Percentiles rank a stretch among this genome's conserved stretches.
Evolutionary conservation across 208 protist species (phyloP).

Genomic region (Wallacemonas collosoma): DNA sequence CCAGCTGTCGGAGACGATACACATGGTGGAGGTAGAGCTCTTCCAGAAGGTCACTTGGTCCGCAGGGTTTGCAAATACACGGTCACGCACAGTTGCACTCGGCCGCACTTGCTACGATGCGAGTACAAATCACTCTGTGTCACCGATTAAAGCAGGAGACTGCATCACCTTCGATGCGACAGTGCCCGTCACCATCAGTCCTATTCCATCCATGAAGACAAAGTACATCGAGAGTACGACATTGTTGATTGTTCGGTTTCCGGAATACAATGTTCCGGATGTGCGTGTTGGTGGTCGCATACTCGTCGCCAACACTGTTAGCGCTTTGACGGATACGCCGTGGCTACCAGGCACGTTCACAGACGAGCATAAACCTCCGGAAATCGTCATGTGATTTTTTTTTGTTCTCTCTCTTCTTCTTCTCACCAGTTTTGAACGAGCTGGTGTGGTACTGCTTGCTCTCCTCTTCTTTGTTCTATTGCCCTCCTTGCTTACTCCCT

Average conservation of each 20-base stretch:
- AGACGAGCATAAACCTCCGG: neutral
- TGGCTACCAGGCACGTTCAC: neutral
- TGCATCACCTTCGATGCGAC: neutral
- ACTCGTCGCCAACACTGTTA: neutral
- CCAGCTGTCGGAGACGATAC: neutral
- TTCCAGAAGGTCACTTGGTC: conserved; percentile 5
- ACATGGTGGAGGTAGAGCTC: neutral
- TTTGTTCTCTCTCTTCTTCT: conserved; percentile 8
- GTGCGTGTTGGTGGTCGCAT: conserved; percentile 4
- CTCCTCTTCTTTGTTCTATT: no score
- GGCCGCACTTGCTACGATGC: neutral
- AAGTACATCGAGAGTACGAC: conserved; percentile 12
- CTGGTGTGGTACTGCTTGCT: no score
- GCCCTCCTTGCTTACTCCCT: no score
- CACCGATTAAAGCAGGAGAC: neutral
- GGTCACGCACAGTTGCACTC: neutral
- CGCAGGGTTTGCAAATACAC: neutral
- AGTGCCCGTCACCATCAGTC: neutral
- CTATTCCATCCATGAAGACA: conserved; percentile 7
- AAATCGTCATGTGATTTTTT: conserved; percentile 13
- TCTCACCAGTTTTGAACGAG: neutral
- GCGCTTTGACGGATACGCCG: neutral
- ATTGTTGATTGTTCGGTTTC: conserved; percentile 9
- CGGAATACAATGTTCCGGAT: conserved; percentile 5
- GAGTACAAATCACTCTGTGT: neutral